Percentiles rank a stretch among this genome's conserved stretches.
phyloP scores from a whole-genome alignment of 73 alveolate species.

The Uronychia binucleata region DNA sequence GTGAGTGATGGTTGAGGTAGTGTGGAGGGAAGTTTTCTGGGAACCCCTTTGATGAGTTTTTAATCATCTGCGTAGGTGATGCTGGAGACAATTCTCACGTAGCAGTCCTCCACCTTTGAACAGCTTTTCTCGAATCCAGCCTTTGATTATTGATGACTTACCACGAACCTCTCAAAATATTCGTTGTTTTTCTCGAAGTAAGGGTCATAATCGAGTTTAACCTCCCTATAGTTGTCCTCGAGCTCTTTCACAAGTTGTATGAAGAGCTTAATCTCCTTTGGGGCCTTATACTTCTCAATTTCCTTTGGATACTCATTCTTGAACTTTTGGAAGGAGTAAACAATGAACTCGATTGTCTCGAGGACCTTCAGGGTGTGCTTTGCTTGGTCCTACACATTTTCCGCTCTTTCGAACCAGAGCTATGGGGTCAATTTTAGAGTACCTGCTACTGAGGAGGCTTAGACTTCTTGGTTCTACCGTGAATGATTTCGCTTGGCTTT shows the following conservation, averaged over 20 bases:
- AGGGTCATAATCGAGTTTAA: not conserved
- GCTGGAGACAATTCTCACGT: not conserved
- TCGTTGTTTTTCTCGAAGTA: not conserved
- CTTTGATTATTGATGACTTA: not conserved
- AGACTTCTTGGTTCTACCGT: not conserved
- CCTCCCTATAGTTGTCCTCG: not conserved
- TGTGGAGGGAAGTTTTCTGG: not conserved
- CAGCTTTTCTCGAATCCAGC: not conserved
- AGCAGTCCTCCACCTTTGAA: not conserved
- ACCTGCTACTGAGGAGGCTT: not conserved
- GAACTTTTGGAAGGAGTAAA: not conserved
- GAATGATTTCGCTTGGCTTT: conserved; percentile 39
- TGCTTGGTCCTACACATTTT: not conserved
- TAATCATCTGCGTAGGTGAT: not conserved
- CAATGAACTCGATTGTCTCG: not conserved
- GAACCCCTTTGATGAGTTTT: not conserved
- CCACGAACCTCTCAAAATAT: not conserved
- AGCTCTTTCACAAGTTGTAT: not conserved
- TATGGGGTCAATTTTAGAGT: too few relatives aligned
- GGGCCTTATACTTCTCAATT: not conserved
- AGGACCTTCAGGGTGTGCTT: not conserved
- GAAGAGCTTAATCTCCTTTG: not conserved
- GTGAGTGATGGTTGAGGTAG: too few relatives aligned
- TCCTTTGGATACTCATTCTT: not conserved
- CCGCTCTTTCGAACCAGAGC: conserved; percentile 63